phyloP scores from a whole-genome alignment of 805 yeast genomes.

The Nakazawaea populi region DNA sequence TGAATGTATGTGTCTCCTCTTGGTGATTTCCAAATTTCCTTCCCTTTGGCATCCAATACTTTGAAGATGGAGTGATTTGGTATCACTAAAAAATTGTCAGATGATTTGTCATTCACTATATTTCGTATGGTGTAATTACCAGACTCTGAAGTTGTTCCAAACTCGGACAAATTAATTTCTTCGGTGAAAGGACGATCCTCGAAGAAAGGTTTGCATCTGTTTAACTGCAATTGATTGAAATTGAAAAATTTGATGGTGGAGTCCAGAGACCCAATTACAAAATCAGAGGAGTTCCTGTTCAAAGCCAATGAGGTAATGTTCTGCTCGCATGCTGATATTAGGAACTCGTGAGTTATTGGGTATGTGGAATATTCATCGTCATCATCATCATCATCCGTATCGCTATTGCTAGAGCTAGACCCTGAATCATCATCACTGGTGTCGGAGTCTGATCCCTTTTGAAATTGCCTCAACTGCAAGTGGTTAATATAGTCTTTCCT shows the following conservation, averaged over 20 bases:
- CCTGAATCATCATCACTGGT: constrained; percentile 7
- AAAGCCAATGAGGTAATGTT: constrained; percentile 18
- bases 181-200: constrained; percentile 11
- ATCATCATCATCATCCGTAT: constrained; percentile 13
- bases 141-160: constrained; percentile 8
- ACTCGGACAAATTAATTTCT: constrained; percentile 9
- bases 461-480: constrained; percentile 11
- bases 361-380: constrained; percentile 23
- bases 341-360: constrained; percentile 30
- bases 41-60: constrained; percentile 12
- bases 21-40: constrained; percentile 11
- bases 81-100: constrained; percentile 9
- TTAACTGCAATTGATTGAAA: constrained; percentile 25
- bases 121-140: constrained; percentile 7
- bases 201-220: constrained; percentile 11
- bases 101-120: neutral
- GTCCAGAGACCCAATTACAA: constrained; percentile 23
- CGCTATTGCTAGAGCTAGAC: constrained; percentile 2
- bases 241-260: constrained; percentile 23
- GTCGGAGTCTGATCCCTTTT: constrained; percentile 1
- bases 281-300: constrained; percentile 20
- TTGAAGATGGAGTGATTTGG: constrained; percentile 15
- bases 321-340: constrained; percentile 16
- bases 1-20: constrained; percentile 20
- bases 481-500: constrained; percentile 7